Evolutionary conservation across 2,329 filamentous ascomycete species (phyloP), one percentile per base, ranked within the genome.

Genomic region (Chrysosporium queenslandicum): DNA sequence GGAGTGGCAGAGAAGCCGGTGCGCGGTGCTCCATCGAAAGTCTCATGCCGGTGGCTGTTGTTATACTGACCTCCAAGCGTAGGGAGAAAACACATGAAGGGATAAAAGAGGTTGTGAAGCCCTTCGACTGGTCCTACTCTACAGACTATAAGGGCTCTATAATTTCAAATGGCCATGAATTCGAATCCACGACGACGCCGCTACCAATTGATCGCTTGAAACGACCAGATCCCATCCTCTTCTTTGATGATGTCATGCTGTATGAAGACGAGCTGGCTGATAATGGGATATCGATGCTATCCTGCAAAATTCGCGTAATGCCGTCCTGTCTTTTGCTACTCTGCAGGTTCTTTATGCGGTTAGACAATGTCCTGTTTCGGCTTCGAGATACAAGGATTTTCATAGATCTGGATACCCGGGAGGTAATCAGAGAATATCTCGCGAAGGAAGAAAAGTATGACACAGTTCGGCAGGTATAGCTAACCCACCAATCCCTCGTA

Each of bases 221-320:
- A 66, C 81, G 87, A 29, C 86, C 87, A 12, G 92, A 98, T 66
- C 92, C 92, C 0, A 98, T 98, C 58, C 73, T 94, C 4, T 96
- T 97, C 76, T 94, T 94, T 66, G 91, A 97, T 71, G 89, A 97
- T 62, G 88, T 98, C 36, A 82, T 96, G 61, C 77, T 98, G 45
- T 98, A 94, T 68, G 92, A 98, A 73, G 94, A 94, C 71, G 92
- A 98, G 74, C 79, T 98, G 43, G 92, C 95, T 55, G 92, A 98
- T 69, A 98, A 98, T 65, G 92, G 92, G 56, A 92, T 97, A 60
- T 87, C 88, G 27, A 78, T 96, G 65, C 76, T 94, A 54, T 94
- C 84, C 56, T 88, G 86, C 70, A 98, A 98, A 74, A 74, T 97
- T 47, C 79, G 92, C 55, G 91, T 97, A 53, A 96, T 97, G 83